A percentile compares a stretch with the other conserved stretches of the same genome.
phyloP scores from a whole-genome alignment of 371 early-diverging fungal species.

The Encephalitozoon intestinalis region DNA sequence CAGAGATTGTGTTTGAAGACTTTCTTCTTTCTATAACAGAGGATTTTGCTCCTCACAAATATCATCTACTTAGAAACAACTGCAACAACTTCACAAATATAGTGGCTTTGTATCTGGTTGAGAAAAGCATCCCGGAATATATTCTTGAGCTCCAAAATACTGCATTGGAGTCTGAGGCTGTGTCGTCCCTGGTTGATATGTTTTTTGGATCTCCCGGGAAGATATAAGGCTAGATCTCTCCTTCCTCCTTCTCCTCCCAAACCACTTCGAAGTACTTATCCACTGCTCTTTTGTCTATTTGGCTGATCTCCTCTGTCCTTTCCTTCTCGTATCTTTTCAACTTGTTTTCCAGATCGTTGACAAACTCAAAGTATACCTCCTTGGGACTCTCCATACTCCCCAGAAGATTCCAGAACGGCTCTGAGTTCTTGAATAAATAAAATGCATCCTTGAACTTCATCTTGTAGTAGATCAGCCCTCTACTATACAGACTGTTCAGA shows the following conservation, averaged over 20 bases:
- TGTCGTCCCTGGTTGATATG: neutral
- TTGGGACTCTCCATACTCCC: neutral
- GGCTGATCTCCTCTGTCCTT: neutral
- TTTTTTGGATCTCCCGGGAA: neutral
- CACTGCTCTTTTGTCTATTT: neutral
- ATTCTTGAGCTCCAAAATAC: slow-evolving; percentile 55
- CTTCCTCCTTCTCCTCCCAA: slow-evolving; percentile 15
- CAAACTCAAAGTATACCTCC: slow-evolving; percentile 16
- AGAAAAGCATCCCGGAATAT: slow-evolving; percentile 53
- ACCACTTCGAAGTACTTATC: neutral
- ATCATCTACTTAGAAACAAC: slow-evolving; percentile 57
- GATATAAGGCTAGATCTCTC: slow-evolving; percentile 4
- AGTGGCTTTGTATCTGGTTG: slow-evolving; percentile 37
- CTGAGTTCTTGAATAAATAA: neutral
- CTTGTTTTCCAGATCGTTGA: slow-evolving; percentile 6
- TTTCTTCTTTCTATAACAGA: slow-evolving; percentile 35
- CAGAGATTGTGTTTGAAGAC: slow-evolving; percentile 38
- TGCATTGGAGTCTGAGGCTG: slow-evolving; percentile 11
- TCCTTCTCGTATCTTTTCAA: neutral
- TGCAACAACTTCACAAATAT: slow-evolving; percentile 60
- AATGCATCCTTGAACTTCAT: slow-evolving; percentile 21
- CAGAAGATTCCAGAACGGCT: neutral
- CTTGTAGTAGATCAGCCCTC: slow-evolving; percentile 4
- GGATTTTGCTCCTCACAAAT: slow-evolving; percentile 41
- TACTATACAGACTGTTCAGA: neutral